These are phyloP conservation scores for Aspergillus sojae DNA, from an alignment of 2,329 filamentous ascomycete species.

Conservation along the genomic window DNA sequence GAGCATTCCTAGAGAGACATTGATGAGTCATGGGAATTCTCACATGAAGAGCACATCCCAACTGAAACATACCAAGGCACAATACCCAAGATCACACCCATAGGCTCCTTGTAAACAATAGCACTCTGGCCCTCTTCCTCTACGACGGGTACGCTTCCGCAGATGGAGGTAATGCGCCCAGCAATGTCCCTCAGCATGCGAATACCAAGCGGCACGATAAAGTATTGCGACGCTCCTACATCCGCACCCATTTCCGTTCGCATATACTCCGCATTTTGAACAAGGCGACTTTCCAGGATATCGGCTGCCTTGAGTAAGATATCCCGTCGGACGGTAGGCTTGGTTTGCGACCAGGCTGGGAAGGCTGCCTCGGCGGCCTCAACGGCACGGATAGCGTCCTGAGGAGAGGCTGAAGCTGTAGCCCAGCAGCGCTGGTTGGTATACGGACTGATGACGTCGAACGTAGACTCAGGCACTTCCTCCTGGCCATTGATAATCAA, in stretches of 20 bases:
- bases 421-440: constrained; percentile 56
- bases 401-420: constrained; percentile 55
- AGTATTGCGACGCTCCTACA: constrained; percentile 33
- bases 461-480: constrained; percentile 31
- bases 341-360: constrained; percentile 65
- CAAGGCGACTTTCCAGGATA: constrained; percentile 46
- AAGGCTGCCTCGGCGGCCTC: constrained; percentile 66
- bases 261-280: constrained; percentile 63
- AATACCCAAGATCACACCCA: constrained; percentile 75
- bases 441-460: constrained; percentile 57
- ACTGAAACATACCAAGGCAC: constrained; percentile 68
- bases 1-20: constrained; percentile 51
- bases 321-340: constrained; percentile 63
- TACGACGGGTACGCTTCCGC: constrained; percentile 52
- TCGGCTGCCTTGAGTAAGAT: constrained; percentile 72
- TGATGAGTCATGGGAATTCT: background rate
- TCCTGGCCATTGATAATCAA: constrained; percentile 44
- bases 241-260: constrained; percentile 56
- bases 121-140: constrained; percentile 58
- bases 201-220: constrained; percentile 35
- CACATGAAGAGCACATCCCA: background rate
- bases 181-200: constrained; percentile 53
- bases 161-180: constrained; percentile 50
- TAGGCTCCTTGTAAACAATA: constrained; percentile 72
- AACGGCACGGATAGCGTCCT: constrained; percentile 48